phyloP scores from a whole-genome alignment of 441 rosid genomes.

The Gossypium schwendimanii region DNA sequence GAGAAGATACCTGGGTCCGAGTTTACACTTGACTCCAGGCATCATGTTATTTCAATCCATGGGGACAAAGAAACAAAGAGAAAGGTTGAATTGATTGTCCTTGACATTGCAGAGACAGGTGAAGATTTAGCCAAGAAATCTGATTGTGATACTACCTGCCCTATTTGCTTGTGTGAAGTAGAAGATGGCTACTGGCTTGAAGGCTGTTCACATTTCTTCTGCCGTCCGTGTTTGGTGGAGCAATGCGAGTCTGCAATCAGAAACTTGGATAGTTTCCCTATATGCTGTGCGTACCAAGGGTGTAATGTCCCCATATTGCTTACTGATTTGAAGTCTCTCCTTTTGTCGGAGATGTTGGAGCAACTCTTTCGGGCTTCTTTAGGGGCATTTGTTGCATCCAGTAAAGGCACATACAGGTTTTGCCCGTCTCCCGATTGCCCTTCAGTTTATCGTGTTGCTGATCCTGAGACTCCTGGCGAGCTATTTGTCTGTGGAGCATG shows the following conservation, averaged over 20 bases:
- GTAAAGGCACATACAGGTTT: conserved; percentile 57
- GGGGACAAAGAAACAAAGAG: conserved; percentile 50
- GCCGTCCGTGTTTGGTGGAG: conserved; percentile 62
- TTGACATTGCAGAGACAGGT: conserved; percentile 33
- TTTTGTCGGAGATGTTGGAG: conserved; percentile 57
- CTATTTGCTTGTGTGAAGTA: conserved; percentile 58
- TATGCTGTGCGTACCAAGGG: conserved; percentile 44
- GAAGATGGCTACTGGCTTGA: conserved; percentile 55
- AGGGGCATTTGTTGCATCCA: conserved; percentile 53
- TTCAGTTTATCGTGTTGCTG: conserved; percentile 61
- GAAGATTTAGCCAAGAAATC: conserved; percentile 14
- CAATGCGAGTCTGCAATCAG: conserved; percentile 72
- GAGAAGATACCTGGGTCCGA: conserved; percentile 49
- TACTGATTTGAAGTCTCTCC: conserved; percentile 51
- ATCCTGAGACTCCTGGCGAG: conserved; percentile 25
- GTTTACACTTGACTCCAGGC: conserved; percentile 38
- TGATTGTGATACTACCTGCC: conserved; percentile 35
- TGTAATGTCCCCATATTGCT: conserved; percentile 49
- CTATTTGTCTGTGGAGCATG: conserved; percentile 80
- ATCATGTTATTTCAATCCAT: conserved; percentile 40
- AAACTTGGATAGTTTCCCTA: conserved; percentile 60
- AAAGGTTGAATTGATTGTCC: conserved; percentile 41
- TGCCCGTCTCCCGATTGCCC: conserved; percentile 95
- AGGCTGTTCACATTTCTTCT: conserved; percentile 50
- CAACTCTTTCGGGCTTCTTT: conserved; percentile 78